Percentiles rank a stretch among this genome's conserved stretches.
phyloP scores from a whole-genome alignment of 257 asterid species.

The Penstemon newberryi region DNA sequence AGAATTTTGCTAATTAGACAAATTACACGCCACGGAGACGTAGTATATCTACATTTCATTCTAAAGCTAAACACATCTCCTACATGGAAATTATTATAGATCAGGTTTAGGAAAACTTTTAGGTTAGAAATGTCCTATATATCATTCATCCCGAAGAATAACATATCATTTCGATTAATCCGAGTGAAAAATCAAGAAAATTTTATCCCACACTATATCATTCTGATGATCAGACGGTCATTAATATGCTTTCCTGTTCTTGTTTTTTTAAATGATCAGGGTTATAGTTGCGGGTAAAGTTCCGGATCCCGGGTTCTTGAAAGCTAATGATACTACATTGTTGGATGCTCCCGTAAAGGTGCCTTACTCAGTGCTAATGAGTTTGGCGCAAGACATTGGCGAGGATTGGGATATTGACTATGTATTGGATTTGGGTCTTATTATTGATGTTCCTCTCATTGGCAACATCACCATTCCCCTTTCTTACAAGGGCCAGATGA shows the following conservation, averaged over 20 bases:
- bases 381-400: slow-evolving; percentile 45
- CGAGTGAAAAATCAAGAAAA: too few species aligned
- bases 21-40: too few species aligned
- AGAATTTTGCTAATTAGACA: too few species aligned
- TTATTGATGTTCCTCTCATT: slow-evolving; percentile 45
- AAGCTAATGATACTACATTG: slow-evolving; percentile 38
- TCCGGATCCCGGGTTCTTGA: slow-evolving; percentile 54
- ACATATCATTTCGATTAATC: too few species aligned
- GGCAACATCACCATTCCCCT: slow-evolving; percentile 49
- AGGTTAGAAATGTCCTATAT: too few species aligned
- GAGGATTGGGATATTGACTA: slow-evolving; percentile 55
- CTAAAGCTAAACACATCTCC: too few species aligned
- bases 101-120: too few species aligned
- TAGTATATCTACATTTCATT: too few species aligned
- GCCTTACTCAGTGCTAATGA: slow-evolving; percentile 41
- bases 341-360: slow-evolving; percentile 43
- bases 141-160: too few species aligned
- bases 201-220: too few species aligned
- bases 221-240: too few species aligned
- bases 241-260: background rate
- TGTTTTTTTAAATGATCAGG: slow-evolving; percentile 23
- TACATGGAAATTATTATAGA: too few species aligned
- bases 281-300: slow-evolving; percentile 41
- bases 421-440: slow-evolving; percentile 35
- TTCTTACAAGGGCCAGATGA: slow-evolving; percentile 44